phyloP scores from a whole-genome alignment of 106 monocot genomes.

The Phalaenopsis aphrodite region DNA sequence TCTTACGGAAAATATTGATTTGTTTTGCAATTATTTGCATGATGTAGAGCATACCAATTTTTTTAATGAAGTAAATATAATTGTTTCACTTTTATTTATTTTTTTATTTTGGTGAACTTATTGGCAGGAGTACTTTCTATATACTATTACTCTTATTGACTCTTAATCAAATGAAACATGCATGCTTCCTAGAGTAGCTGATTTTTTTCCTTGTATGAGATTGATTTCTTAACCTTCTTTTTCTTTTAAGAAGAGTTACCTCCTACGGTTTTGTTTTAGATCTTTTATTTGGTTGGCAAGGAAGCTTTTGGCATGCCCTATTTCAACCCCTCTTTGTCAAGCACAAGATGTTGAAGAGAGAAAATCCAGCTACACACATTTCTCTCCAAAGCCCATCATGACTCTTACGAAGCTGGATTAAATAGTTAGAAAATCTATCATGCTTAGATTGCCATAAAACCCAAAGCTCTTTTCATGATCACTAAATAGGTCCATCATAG shows the following conservation, averaged over 20 bases:
- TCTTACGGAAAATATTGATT: neutral
- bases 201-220: neutral
- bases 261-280: neutral
- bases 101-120: neutral
- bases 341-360: no score
- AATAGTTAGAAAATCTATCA: no score
- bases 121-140: neutral
- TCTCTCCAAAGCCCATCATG: no score
- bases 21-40: neutral
- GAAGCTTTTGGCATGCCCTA: neutral
- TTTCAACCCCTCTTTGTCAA: no score
- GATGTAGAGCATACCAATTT: neutral
- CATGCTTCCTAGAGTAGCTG: neutral
- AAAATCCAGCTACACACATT: no score
- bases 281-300: neutral
- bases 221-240: neutral
- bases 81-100: neutral
- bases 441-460: no score
- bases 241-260: neutral
- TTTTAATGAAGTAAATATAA: neutral
- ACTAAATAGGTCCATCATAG: no score
- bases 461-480: no score
- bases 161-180: neutral
- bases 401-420: no score
- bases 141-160: neutral